Evolutionary conservation across 768 basidiomycete species (phyloP), one percentile per base, ranked within the genome.

Genomic region (Ephemerocybe angulata): DNA sequence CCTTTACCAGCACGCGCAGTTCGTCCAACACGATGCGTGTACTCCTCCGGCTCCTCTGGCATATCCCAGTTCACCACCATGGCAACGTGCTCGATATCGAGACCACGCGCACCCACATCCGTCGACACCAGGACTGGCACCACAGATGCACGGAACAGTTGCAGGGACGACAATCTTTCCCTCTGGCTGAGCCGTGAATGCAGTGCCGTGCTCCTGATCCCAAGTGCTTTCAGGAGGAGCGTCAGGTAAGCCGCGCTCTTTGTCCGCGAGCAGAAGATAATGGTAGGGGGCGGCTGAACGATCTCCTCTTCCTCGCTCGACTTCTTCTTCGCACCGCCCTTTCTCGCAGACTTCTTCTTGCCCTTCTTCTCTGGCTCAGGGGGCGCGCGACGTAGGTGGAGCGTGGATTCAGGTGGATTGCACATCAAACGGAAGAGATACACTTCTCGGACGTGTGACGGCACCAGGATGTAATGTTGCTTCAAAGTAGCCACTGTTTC

Each of bases 1-100:
- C 88, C 90, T 63, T 84, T 80, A 5, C 97, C 97, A 11, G 88
- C 90, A 62, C 94, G 85, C 28, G 94, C 94, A 22, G 94, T 98
- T 65, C 94, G 73, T 41, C 94, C 94, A 1, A 99, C 97, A 21
- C 97, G 83, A 73, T 99, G 97, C 1, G 93, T 90, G 65, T 99
- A 99, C 67, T 96, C 95, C 68, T 96, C 96, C 4, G 92, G 80
- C 65, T 87, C 86, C 12, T 80, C 77, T 13, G 97, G 97, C 58
- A 98, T 75, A 69, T 99, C 96, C 94, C 95, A 99, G 60, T 99
- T 98, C 54, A 99, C 78, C 19, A 99, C 93, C 76, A 98, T 84
- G 11, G 90, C 93, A 11, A 99, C 95, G 61, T 95, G 92, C 57
- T 93, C 93, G 53, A 98, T 96, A 72, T 98, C 97, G 55, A 99